Percentiles rank a stretch among this genome's conserved stretches.
phyloP scores from a whole-genome alignment of 441 rosid genomes.

The Gossypium trilobum region DNA sequence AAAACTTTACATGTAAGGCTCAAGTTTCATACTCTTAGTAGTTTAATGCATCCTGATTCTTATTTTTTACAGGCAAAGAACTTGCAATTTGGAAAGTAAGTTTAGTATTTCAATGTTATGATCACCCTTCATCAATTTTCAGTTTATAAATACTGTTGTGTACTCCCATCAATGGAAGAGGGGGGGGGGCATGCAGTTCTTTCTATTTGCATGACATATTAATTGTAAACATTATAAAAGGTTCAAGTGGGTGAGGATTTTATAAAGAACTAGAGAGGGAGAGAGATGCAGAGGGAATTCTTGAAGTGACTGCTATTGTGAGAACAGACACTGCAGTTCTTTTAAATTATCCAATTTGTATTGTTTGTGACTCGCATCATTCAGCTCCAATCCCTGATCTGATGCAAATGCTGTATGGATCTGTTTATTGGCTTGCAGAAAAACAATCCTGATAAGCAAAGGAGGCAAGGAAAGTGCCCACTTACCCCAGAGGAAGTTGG shows the following conservation, averaged over 20 bases:
- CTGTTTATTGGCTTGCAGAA: constrained; percentile 32
- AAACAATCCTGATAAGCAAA: constrained; percentile 74
- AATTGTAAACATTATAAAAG: background rate
- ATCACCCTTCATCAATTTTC: background rate
- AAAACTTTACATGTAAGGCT: constrained; percentile 75
- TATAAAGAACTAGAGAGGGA: background rate
- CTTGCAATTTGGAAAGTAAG: background rate
- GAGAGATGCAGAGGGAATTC: background rate
- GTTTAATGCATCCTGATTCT: background rate
- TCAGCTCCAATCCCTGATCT: background rate
- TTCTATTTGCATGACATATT: background rate
- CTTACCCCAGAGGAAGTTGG: constrained; percentile 96
- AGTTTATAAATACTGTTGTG: background rate
- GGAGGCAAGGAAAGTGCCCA: constrained; percentile 95
- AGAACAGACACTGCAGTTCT: background rate
- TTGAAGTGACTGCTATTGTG: background rate
- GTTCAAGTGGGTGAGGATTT: background rate
- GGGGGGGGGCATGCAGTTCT: background rate
- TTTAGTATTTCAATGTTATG: background rate
- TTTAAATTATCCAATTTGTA: background rate
- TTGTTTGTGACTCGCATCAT: background rate
- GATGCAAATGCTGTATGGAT: background rate
- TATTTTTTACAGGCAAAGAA: background rate
- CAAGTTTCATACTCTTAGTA: constrained; percentile 3
- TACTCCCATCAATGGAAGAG: background rate